These are phyloP conservation scores for Artemisia argyi DNA, from an alignment of 129 eudicot genomes.

Conservation along the genomic window DNA sequence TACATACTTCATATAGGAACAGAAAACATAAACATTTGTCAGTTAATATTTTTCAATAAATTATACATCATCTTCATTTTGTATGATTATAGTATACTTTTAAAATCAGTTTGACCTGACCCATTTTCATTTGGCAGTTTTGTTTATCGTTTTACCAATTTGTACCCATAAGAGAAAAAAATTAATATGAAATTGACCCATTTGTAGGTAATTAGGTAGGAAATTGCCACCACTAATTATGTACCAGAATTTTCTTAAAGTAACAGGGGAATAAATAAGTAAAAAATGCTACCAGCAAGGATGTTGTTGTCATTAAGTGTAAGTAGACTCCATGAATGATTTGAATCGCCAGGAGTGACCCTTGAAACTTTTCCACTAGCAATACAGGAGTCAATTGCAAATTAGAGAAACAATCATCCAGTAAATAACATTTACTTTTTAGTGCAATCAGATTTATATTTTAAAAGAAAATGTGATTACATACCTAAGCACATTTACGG, in stretches of 20 bases:
- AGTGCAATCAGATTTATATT: background rate
- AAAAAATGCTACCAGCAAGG: conserved; percentile 61
- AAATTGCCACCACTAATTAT: background rate
- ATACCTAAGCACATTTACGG: conserved; percentile 75
- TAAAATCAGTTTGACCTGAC: too few relatives aligned
- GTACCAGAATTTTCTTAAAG: conserved; percentile 2
- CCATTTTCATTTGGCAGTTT: too few relatives aligned
- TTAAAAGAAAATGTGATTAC: background rate
- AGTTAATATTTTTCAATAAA: background rate
- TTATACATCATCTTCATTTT: background rate
- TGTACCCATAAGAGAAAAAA: background rate
- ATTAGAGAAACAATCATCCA: conserved; percentile 4
- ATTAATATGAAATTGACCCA: background rate
- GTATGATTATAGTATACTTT: background rate
- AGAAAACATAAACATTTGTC: conserved; percentile 1
- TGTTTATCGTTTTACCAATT: background rate
- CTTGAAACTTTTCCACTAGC: conserved; percentile 81
- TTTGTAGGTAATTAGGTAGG: conserved; percentile 1
- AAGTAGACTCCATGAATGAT: conserved; percentile 80
- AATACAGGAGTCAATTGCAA: conserved; percentile 21
- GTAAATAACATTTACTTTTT: too few relatives aligned
- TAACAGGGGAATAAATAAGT: conserved; percentile 3
- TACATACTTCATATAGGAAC: conserved; percentile 54
- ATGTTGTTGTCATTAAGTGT: conserved; percentile 73
- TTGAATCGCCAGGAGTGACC: conserved; percentile 67